Base-by-base conservation (phyloP, 306 rosid species). In the Comarum palustre region DNA sequence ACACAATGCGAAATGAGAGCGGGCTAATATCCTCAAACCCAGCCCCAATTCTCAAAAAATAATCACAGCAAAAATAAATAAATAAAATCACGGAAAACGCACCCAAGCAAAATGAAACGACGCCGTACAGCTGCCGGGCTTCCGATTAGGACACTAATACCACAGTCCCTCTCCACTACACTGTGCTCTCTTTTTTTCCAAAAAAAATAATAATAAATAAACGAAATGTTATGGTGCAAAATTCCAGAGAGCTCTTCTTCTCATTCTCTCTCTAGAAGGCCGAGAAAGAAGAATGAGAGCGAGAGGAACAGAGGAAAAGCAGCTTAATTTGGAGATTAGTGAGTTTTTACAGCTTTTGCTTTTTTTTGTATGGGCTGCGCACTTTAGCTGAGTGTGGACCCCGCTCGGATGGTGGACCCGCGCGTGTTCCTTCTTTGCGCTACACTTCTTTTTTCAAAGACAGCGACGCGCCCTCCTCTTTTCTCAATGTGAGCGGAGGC, bases 371-470 rank as follows among this genome's bases (percentile, higher is more conserved):
- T 73, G 80, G 39, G 68, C 74, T 63, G 78, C 69, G 81, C 89
- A 79, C 87, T 83, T 81, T 79, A 64, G 78, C 73, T 2, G 4
- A 4, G 64, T 2, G 68, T 31, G 68, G 60, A 58, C 50, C 69
- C 69, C 45, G 11, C 3, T 0, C 6, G 19, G 12, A 51, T 29
- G n/a, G 62, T 81, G 89, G 90, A 42, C 88, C 97, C 78, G 4
- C 46, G 41, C 1, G 19, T 88, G 92, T 81, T 81, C 82, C 85
- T 87, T 80, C 84, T 91, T 91, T 87, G 2, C 57, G 75, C 74
- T 75, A 88, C 97, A 89, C 64, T 69, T 66, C 81, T 78, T 80
- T 60, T 85, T 87, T 78, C 69, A 82, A 75, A 71, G 84, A 74
- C 59, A 75, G 82, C 19, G 72, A 41, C 73, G 59, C 73, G 79